Evolutionary conservation across 139 green algal genomes (phyloP), one percentile per base, ranked within the genome.

Genomic region (Raphidocelis subcapitata): DNA sequence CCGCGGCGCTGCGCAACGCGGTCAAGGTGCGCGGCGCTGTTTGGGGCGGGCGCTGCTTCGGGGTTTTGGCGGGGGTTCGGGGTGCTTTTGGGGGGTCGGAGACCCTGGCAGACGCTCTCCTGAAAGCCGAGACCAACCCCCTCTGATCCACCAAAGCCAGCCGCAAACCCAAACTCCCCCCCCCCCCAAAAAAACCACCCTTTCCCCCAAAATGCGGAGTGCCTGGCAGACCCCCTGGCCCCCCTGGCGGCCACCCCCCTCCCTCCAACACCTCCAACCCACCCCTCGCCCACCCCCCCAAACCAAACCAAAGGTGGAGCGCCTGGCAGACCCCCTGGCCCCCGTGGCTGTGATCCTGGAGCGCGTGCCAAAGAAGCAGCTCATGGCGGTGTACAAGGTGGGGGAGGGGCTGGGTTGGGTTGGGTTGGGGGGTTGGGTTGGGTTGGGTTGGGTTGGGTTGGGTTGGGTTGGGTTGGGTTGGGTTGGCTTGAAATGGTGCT

Each of bases 321-420:
- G 85, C 76, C 79, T 97, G 52, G 61, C 75, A 3, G 93, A 97
- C 75, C 90, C 93, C 15, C 59, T 92, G 54, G 47, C 80, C 0
- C 88, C 92, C 16, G 84, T 97, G 31, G 62, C 77, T 4, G 89
- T 97, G 77, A 95, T 98, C 67, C 77, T 98, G 51, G 76, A 83
- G 74, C 87, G 95, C 20, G 96, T 93, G 72, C 87, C 90, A 1
- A 62, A 69, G 31, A 89, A 92, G 78, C 81, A 92, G 76, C 90
- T 98, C 36, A 97, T 97, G 92, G 41, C 69, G 23, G 63, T 96
- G 57, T 98, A 98, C 88, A 94, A 92, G 66, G 88, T 94, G 54
- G 10, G 24, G 41, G 8, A 8, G 41, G 8, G 41, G 41, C n/a
- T n/a, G n/a, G n/a, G n/a, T n/a, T n/a, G n/a, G n/a, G n/a, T n/a